These are phyloP conservation scores for Claviceps citrina DNA, from an alignment of 2,329 filamentous ascomycete genomes.

Conservation along the genomic window DNA sequence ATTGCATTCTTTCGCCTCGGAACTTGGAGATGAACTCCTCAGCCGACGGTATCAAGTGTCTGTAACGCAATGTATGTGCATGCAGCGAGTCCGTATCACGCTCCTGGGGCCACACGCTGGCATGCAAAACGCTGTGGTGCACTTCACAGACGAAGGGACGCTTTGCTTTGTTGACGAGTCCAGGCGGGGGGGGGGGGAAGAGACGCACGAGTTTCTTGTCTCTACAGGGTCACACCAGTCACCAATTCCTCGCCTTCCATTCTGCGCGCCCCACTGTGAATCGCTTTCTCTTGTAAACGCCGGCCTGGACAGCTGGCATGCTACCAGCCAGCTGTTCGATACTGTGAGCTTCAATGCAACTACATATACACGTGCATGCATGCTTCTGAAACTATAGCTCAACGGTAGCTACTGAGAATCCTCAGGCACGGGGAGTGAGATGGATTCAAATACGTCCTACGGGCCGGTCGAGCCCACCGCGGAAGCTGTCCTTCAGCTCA, in stretches of 20 bases:
- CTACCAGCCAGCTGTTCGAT: neutral
- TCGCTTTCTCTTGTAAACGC: too few relatives aligned
- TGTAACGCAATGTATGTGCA: neutral
- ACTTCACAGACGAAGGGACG: neutral
- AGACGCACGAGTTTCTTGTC: neutral
- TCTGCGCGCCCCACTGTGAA: too few relatives aligned
- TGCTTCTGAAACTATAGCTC: too few relatives aligned
- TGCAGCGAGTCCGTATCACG: neutral
- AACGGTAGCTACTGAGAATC: neutral
- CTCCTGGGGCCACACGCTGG: neutral
- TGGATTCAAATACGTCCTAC: slow-evolving; percentile 1
- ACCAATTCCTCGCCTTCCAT: too few relatives aligned
- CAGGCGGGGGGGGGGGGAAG: neutral
- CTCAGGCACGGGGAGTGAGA: neutral
- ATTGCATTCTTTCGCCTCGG: too few relatives aligned
- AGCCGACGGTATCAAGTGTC: too few relatives aligned
- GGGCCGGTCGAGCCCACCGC: slow-evolving; percentile 10
- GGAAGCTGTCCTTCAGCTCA: slow-evolving; percentile 10
- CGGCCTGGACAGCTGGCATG: neutral
- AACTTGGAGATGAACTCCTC: too few relatives aligned
- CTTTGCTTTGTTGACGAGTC: neutral
- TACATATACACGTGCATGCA: too few relatives aligned
- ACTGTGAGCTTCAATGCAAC: neutral
- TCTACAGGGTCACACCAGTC: too few relatives aligned
- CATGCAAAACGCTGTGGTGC: neutral